Evolutionary conservation across 345 rosid genomes (phyloP).

Genomic region (Syzygium jambos): DNA sequence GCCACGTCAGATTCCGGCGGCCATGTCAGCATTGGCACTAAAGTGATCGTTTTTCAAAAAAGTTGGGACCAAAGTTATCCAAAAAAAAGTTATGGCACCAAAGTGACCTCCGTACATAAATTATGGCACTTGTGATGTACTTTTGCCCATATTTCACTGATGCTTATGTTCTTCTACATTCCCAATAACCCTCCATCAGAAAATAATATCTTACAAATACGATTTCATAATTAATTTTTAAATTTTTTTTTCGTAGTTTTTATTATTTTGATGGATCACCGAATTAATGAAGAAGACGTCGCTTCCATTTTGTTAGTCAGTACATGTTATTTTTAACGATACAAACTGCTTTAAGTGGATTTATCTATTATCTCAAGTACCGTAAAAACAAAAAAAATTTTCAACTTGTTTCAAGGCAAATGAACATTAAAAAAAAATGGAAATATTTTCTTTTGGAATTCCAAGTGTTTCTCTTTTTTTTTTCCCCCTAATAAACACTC

Average conservation of each 20-base stretch:
- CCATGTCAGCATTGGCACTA: too few species aligned
- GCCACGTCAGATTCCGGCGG: too few species aligned
- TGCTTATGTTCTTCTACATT: neutral
- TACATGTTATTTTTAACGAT: neutral
- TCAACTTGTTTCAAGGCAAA: neutral
- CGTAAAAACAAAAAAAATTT: too few species aligned
- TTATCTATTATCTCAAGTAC: too few species aligned
- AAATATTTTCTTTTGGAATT: neutral
- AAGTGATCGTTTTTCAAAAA: too few species aligned
- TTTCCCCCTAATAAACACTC: neutral
- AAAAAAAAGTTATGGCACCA: too few species aligned
- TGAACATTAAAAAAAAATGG: neutral
- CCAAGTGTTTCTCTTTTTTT: neutral
- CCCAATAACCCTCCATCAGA: neutral
- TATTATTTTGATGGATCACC: fast-evolving
- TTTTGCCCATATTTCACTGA: neutral
- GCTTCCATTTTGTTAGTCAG: neutral
- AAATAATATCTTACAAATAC: neutral
- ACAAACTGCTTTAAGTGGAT: too few species aligned
- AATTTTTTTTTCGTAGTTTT: neutral
- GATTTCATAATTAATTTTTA: neutral
- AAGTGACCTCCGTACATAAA: too few species aligned
- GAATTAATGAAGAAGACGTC: neutral
- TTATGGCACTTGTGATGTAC: too few species aligned
- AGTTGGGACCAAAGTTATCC: too few species aligned